Base-by-base conservation (phyloP, 768 basidiomycete species). In the Phanerodontia chrysosporium region DNA sequence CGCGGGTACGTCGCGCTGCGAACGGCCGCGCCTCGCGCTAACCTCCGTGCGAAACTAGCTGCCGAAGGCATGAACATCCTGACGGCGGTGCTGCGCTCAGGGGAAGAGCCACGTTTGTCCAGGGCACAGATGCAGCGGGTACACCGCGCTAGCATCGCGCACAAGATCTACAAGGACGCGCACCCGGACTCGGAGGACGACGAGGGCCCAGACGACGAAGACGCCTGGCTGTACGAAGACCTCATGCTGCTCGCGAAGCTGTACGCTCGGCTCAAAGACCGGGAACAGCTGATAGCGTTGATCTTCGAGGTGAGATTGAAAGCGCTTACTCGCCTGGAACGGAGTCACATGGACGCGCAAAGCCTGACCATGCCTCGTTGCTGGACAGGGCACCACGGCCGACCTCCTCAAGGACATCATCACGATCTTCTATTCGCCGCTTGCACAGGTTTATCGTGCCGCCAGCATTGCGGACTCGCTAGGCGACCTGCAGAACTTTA, bases 321-420 rank as follows among this genome's bases (percentile, higher is more conserved):
- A 22, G 8, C 22, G 49, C 27, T 54, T 49, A 18, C 3, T 22
- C 29, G 30, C n/a, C 12, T n/a, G 51, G 44, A 7, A 22, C 9
- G 55, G 55, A 30, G 16, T 16, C 14, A 28, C 29, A 32, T 54
- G 36, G 52, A 32, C 36, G 44, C 18, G n/a, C n/a, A n/a, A n/a
- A n/a, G n/a, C n/a, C 49, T 45, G 36, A 52, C 51, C 16, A 45
- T 21, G 21, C 35, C 30, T 10, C 14, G 12, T 42, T 16, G 16
- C 39, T 35, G 32, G 32, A 2, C 56, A 98, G 95, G 95, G 97
- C 22, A 87, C 87, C 46, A 98, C 97, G 0, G 87, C 96, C 1
- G 97, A 98, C 32, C 78, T 99, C 25, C 76, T 99, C 67, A 98
- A 95, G 73, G 97, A 99, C 70, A 98, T 99, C 60, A 93, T 99